Percentiles rank a stretch among this genome's conserved stretches.
Conservation (phyloP, 495 filamentous ascomycete genomes). For the Aspergillus steynii region DNA sequence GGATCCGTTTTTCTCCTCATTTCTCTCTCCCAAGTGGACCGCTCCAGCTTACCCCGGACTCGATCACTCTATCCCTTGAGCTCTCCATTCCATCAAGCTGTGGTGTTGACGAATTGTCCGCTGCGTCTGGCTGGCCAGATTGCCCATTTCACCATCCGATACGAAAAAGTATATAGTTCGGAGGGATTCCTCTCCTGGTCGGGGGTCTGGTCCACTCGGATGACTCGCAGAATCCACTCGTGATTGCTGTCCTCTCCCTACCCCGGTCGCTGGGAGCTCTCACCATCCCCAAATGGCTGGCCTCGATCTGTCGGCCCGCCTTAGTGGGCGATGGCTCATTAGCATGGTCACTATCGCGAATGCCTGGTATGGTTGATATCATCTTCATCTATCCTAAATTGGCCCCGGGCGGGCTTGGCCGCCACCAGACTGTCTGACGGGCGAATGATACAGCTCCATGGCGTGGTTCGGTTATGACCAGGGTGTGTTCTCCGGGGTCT, state of each 20-base stretch:
- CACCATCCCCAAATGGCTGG: background rate
- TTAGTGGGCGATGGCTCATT: background rate
- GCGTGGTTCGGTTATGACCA: constrained; percentile 58
- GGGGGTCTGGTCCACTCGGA: background rate
- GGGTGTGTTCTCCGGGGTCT: constrained; percentile 1
- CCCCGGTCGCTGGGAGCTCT: background rate
- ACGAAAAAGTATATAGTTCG: background rate
- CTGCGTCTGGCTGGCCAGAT: background rate
- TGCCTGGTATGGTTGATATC: background rate
- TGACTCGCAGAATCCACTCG: background rate
- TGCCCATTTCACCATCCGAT: background rate
- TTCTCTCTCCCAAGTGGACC: background rate
- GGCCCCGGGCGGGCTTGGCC: background rate
- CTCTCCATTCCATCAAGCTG: background rate
- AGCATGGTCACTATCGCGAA: background rate
- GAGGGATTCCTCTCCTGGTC: background rate
- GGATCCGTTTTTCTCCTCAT: background rate
- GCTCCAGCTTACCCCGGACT: background rate
- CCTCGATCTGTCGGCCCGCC: background rate
- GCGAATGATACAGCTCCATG: constrained; percentile 38
- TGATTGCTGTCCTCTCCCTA: background rate
- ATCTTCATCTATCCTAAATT: background rate
- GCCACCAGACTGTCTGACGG: background rate
- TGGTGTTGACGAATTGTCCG: background rate
- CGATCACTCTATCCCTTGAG: background rate